Evolutionary conservation across 768 basidiomycete genomes (phyloP).

Genomic region (Psilocybe tampanensis): DNA sequence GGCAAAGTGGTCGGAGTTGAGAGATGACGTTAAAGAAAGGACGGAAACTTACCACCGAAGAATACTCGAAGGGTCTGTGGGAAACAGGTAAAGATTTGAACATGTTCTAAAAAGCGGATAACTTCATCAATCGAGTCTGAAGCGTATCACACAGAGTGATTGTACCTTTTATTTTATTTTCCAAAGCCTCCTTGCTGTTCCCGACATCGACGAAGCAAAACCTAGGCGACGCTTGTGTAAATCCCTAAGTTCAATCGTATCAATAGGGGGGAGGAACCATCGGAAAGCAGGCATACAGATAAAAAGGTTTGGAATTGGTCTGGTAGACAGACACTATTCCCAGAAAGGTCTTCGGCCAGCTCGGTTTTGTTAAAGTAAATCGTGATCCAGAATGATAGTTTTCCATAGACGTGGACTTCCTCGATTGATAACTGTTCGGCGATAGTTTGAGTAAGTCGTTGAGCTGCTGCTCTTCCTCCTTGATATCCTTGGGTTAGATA

Average conservation of each 20-base stretch:
- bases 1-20: slow-evolving; percentile 1
- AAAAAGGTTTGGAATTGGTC: slow-evolving; percentile 75
- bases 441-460: slow-evolving; percentile 67
- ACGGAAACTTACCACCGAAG: slow-evolving; percentile 54
- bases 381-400: slow-evolving; percentile 76
- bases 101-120: slow-evolving; percentile 41
- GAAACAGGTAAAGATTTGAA: slow-evolving; percentile 70
- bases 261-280: slow-evolving; percentile 6
- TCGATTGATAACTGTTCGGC: slow-evolving; percentile 69
- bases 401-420: slow-evolving; percentile 59
- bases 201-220: slow-evolving; percentile 75
- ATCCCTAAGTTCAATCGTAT: slow-evolving; percentile 45
- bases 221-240: slow-evolving; percentile 73
- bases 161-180: slow-evolving; percentile 72
- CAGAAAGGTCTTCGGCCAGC: slow-evolving; percentile 51
- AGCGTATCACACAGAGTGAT: neutral
- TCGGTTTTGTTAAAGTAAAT: slow-evolving; percentile 69
- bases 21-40: neutral
- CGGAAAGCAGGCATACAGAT: slow-evolving; percentile 35
- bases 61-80: slow-evolving; percentile 77
- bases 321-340: slow-evolving; percentile 56
- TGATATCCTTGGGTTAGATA: slow-evolving; percentile 63
- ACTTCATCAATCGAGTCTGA: neutral
- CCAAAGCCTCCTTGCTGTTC: slow-evolving; percentile 57
- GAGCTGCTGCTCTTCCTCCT: slow-evolving; percentile 67